Base-by-base conservation (phyloP, 1,284 basidiomycete species). In the Cutaneotrichosporon cutaneum region DNA sequence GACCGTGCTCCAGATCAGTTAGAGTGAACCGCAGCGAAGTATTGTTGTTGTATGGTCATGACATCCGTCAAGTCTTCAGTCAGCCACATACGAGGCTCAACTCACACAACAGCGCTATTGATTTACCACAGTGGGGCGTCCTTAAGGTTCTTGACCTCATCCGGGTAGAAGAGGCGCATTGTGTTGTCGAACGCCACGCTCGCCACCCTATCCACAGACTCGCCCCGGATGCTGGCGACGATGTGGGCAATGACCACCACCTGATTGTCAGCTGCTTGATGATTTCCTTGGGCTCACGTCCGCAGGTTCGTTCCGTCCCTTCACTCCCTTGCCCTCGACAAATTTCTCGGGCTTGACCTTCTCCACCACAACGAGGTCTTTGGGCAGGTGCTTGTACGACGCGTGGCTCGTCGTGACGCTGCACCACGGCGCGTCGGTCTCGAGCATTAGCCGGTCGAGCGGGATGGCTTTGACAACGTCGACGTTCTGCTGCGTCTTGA, bases 341-440 rank as follows among this genome's bases (percentile, higher is more conserved):
- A 87, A 90, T 7, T 85, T 84, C 68, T 94, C 90, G 11, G 88
- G 85, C 70, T 88, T 88, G 26, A 77, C 72, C 59, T 70, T 83
- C 82, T 13, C 83, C 73, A 26, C 81, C 67, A 4, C 87, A 85
- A 68, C 86, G 82, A 75, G 86, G 88, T 16, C 85, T 69, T 4
- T 71, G 24, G 84, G 81, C 2, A 92, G 76, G 70, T 86, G 81
- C 7, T 75, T 58, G 63, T 85, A 82, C 0, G 90, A 91, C 3
- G 90, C 89, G 64, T 92, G 90, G 0, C 88, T 87, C 1, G 86
- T 82, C 5, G 89, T 89, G 77, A 90, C 83, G 3, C 87, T 85
- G 73, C 92, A 94, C 90, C 91, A 94, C 3, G 90, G 90, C 0
- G 88, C 86, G 77, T 92, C 90, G 51, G 90, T 93, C 76, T 95